phyloP scores from a whole-genome alignment of 75 land plant genomes.

The Pseudotsuga menziesii region DNA sequence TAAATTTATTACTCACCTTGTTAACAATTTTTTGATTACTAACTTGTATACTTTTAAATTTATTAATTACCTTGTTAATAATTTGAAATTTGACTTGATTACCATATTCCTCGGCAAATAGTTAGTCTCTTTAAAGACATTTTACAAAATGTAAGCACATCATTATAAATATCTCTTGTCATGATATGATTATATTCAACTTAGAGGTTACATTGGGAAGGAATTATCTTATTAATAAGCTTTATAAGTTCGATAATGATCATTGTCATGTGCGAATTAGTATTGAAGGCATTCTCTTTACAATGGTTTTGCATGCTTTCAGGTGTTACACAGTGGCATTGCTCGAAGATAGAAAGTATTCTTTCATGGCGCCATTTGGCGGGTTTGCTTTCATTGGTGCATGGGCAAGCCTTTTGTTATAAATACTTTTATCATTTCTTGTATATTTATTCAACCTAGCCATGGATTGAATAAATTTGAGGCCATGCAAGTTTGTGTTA shows the following conservation, averaged over 20 bases:
- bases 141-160: no score
- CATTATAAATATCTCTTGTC: no score
- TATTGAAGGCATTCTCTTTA: neutral
- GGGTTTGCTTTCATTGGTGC: constrained; percentile 87
- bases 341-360: constrained; percentile 73
- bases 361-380: constrained; percentile 73
- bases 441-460: neutral
- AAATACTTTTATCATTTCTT: constrained; percentile 2
- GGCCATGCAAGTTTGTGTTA: neutral
- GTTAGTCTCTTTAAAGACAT: neutral
- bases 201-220: neutral
- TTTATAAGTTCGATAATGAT: neutral
- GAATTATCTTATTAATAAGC: neutral
- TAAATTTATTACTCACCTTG: neutral
- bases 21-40: neutral
- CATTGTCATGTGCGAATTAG: neutral
- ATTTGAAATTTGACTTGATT: neutral
- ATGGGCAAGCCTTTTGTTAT: constrained; percentile 86
- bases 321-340: constrained; percentile 87
- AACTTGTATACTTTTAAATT: neutral
- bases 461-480: neutral
- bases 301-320: constrained; percentile 4
- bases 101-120: neutral
- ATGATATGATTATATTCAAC: neutral
- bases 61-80: neutral